These are phyloP conservation scores for Kazachstania taianensis DNA, from an alignment of 805 yeast species.

Conservation along the genomic window DNA sequence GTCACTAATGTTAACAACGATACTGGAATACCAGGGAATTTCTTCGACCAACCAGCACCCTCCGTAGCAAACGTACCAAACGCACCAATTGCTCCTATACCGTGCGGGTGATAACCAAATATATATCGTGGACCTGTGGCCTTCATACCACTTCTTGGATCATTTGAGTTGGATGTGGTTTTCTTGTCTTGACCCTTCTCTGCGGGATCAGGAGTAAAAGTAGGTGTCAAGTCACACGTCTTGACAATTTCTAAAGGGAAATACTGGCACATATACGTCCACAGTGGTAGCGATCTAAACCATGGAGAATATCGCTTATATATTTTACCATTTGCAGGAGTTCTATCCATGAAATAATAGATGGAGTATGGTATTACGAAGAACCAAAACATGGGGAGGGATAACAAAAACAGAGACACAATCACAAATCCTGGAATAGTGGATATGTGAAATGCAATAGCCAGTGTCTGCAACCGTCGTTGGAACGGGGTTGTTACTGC, in stretches of 20 bases:
- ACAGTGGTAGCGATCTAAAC: slow-evolving; percentile 47
- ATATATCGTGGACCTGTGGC: slow-evolving; percentile 63
- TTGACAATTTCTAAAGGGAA: slow-evolving; percentile 72
- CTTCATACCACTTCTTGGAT: slow-evolving; percentile 21
- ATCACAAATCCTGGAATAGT: slow-evolving; percentile 45
- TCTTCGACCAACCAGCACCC: slow-evolving; percentile 54
- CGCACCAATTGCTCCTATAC: slow-evolving; percentile 86
- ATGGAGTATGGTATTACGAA: slow-evolving; percentile 51
- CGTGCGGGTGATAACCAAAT: slow-evolving; percentile 95
- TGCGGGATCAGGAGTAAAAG: slow-evolving; percentile 49
- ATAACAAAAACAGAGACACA: slow-evolving; percentile 46
- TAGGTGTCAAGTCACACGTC: slow-evolving; percentile 61
- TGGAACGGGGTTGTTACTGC: slow-evolving; percentile 39
- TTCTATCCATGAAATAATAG: slow-evolving; percentile 48
- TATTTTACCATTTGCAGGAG: slow-evolving; percentile 69
- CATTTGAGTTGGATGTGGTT: background rate
- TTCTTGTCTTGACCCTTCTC: slow-evolving; percentile 8
- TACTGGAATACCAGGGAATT: slow-evolving; percentile 77
- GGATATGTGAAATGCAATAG: slow-evolving; percentile 64
- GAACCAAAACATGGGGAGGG: slow-evolving; percentile 61
- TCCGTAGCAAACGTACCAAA: slow-evolving; percentile 79
- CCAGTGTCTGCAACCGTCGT: slow-evolving; percentile 55
- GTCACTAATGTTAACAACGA: slow-evolving; percentile 72
- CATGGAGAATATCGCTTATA: slow-evolving; percentile 44
- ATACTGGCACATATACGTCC: slow-evolving; percentile 66